Evolutionary conservation across 2,329 filamentous ascomycete species (phyloP).

Genomic region (Botryotinia globosa): DNA sequence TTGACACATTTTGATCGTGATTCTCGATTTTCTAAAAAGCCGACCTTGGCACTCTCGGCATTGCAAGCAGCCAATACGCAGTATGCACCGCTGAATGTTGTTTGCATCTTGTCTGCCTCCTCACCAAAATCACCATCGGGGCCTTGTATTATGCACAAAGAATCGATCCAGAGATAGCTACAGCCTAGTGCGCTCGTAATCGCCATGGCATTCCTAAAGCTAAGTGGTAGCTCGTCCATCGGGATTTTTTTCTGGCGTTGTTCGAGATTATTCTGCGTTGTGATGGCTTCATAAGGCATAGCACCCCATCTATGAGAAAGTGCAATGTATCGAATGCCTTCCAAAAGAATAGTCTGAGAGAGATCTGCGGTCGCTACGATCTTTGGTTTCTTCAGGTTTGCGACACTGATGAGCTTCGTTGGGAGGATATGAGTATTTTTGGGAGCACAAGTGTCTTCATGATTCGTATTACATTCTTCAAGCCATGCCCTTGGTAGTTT

Average conservation of each 20-base stretch:
- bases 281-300: not conserved
- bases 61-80: conserved; percentile 16
- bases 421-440: not conserved
- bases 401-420: not conserved
- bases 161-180: conserved; percentile 39
- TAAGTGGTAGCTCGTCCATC: conserved; percentile 27
- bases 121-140: conserved; percentile 31
- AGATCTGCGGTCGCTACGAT: not conserved
- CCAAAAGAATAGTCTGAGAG: not conserved
- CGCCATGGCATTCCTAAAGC: conserved; percentile 35
- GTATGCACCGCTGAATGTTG: conserved; percentile 27
- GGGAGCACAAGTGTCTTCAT: not conserved
- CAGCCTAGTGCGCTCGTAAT: conserved; percentile 32
- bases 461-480: not conserved
- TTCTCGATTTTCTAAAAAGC: not conserved
- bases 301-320: conserved; percentile 24
- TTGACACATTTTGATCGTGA: not conserved
- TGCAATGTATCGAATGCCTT: conserved; percentile 10
- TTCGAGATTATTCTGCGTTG: conserved; percentile 14
- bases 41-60: not conserved
- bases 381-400: not conserved
- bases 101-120: conserved; percentile 32
- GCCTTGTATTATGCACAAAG: conserved; percentile 39
- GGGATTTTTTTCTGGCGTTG: conserved; percentile 14
- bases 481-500: not conserved